These are phyloP conservation scores for Verticillium klebahnii DNA, from an alignment of 2,329 filamentous ascomycete species.

Conservation along the genomic window DNA sequence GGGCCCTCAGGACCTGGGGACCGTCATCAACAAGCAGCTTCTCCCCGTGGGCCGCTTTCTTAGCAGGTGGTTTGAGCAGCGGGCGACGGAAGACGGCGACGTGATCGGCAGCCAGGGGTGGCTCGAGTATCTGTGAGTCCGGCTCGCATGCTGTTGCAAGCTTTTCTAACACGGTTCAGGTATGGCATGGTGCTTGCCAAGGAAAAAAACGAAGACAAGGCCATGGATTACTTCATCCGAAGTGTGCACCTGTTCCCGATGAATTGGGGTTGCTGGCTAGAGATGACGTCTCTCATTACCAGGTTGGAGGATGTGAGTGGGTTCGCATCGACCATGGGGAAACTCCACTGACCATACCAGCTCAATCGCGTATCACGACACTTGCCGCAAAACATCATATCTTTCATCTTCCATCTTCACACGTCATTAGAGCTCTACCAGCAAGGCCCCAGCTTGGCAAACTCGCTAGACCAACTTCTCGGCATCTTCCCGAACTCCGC, in stretches of 20 bases:
- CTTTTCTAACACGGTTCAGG: slow-evolving; percentile 23
- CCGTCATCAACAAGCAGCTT: slow-evolving; percentile 80
- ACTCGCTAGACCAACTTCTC: slow-evolving; percentile 71
- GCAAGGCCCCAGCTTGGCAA: slow-evolving; percentile 69
- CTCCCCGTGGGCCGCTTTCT: slow-evolving; percentile 69
- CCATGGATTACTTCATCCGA: slow-evolving; percentile 79
- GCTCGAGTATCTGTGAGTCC: slow-evolving; percentile 71
- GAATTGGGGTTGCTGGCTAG: slow-evolving; percentile 97
- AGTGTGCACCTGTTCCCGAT: slow-evolving; percentile 88
- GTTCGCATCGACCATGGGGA: too few species aligned
- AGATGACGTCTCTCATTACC: slow-evolving; percentile 76
- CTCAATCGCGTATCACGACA: slow-evolving; percentile 66
- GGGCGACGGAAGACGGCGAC: slow-evolving; percentile 53
- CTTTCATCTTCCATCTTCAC: slow-evolving; percentile 89
- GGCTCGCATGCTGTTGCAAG: background rate
- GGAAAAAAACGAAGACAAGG: slow-evolving; percentile 82
- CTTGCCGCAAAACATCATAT: slow-evolving; percentile 85
- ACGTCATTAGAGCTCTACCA: slow-evolving; percentile 91
- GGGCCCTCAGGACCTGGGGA: slow-evolving; percentile 84
- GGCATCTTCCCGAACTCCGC: slow-evolving; percentile 82
- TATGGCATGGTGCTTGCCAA: slow-evolving; percentile 89
- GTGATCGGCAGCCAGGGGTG: slow-evolving; percentile 74
- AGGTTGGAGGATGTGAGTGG: slow-evolving; percentile 77
- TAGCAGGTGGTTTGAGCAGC: slow-evolving; percentile 73
- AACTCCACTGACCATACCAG: slow-evolving; percentile 35